These are phyloP conservation scores for Yarrowia sp. DNA, from an alignment of 805 yeast species.

Conservation along the genomic window DNA sequence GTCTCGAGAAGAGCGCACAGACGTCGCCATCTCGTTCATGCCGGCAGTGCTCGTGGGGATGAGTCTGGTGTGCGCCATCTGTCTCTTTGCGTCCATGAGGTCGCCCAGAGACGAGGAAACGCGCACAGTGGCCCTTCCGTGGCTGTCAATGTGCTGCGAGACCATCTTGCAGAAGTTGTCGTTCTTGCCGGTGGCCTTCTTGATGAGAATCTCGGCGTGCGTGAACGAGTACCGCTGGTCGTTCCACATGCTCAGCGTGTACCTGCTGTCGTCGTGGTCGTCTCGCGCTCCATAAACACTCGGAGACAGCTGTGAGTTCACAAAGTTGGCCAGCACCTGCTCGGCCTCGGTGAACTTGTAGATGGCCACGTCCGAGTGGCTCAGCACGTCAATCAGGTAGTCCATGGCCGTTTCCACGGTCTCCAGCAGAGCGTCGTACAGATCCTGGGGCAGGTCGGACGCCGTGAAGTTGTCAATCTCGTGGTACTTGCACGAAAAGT, in stretches of 20 bases:
- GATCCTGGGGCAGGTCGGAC: slow-evolving; percentile 45
- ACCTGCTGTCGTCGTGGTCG: slow-evolving; percentile 47
- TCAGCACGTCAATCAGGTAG: slow-evolving; percentile 38
- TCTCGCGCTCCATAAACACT: slow-evolving; percentile 48
- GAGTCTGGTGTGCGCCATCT: slow-evolving; percentile 29
- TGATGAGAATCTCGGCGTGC: slow-evolving; percentile 68
- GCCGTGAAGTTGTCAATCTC: slow-evolving; percentile 36
- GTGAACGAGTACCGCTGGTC: slow-evolving; percentile 74
- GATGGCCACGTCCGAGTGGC: slow-evolving; percentile 33
- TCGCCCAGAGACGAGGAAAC: slow-evolving; percentile 52
- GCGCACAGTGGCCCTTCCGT: slow-evolving; percentile 70
- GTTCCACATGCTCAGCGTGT: slow-evolving; percentile 63
- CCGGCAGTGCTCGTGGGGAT: slow-evolving; percentile 43
- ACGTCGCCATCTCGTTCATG: slow-evolving; percentile 59
- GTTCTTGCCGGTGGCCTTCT: slow-evolving; percentile 61
- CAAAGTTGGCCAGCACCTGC: slow-evolving; percentile 36
- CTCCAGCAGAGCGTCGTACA: slow-evolving; percentile 40
- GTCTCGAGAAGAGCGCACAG: slow-evolving; percentile 67
- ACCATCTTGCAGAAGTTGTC: slow-evolving; percentile 70
- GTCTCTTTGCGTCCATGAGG: slow-evolving; percentile 53
- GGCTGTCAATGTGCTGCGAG: slow-evolving; percentile 55
- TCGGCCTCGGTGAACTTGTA: slow-evolving; percentile 34
- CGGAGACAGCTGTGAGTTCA: slow-evolving; percentile 43
- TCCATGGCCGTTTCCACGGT: slow-evolving; percentile 36
- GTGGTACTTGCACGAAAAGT: slow-evolving; percentile 51